phyloP scores from a whole-genome alignment of 257 asterid species.

The Solanum verrucosum region DNA sequence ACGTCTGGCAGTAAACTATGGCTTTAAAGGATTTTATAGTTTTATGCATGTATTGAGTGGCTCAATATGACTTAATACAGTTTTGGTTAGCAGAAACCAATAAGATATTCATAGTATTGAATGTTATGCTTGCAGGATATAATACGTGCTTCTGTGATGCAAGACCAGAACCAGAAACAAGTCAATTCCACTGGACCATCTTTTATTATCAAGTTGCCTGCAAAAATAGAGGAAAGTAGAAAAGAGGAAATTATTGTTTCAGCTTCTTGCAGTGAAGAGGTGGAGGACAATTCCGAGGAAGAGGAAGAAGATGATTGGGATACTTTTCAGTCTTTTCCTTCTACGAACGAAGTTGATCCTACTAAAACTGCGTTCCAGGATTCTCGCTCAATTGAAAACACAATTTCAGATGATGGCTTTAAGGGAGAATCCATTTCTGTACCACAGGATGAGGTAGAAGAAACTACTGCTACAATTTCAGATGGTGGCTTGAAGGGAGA shows the following conservation, averaged over 20 bases:
- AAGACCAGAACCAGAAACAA: slow-evolving; percentile 51
- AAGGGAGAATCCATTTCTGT: slow-evolving; percentile 18
- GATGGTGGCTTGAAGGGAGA: slow-evolving; percentile 12
- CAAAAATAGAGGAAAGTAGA: slow-evolving; percentile 24
- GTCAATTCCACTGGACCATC: slow-evolving; percentile 38
- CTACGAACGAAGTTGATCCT: slow-evolving; percentile 37
- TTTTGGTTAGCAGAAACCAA: not conserved
- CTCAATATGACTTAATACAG: not conserved
- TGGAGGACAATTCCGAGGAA: slow-evolving; percentile 28
- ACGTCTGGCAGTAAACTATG: not conserved
- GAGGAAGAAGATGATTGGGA: slow-evolving; percentile 94
- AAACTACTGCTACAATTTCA: not conserved
- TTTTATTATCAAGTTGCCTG: slow-evolving; percentile 64
- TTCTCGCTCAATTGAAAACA: not conserved
- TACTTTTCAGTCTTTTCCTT: slow-evolving; percentile 90
- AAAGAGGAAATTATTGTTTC: slow-evolving; percentile 25
- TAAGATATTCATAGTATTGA: not conserved
- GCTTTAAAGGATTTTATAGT: not conserved
- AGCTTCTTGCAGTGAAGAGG: slow-evolving; percentile 24
- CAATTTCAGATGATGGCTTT: slow-evolving; percentile 14
- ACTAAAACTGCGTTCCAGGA: slow-evolving; percentile 17
- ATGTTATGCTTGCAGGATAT: slow-evolving; percentile 55
- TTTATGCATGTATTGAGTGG: not conserved
- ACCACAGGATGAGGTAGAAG: slow-evolving; percentile 19
- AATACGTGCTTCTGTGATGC: slow-evolving; percentile 74